Percentiles rank a stretch among this genome's conserved stretches.
These are phyloP conservation scores for Pulveroboletus sp. DNA, from an alignment of 768 basidiomycete species.

Conservation along the genomic window DNA sequence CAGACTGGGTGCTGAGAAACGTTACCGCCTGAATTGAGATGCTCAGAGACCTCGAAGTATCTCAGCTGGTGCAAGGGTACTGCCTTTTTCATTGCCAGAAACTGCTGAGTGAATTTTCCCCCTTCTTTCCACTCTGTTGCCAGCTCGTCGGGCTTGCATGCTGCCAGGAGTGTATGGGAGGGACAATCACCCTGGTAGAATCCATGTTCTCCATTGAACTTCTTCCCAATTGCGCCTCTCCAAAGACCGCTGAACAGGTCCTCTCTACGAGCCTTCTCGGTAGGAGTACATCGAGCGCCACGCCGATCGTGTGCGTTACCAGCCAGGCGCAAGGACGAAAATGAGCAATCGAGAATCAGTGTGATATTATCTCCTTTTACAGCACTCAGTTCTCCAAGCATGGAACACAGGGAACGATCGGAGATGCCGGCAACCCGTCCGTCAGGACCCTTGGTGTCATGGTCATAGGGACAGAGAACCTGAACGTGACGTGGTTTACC, in stretches of 20 bases:
- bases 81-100: constrained; percentile 46
- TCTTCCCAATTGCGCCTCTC: constrained; percentile 42
- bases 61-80: constrained; percentile 53
- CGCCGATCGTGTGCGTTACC: constrained; percentile 43
- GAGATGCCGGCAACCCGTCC: constrained; percentile 61
- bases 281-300: constrained; percentile 58
- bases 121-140: constrained; percentile 63
- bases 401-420: constrained; percentile 61
- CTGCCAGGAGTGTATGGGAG: constrained; percentile 56
- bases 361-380: constrained; percentile 71
- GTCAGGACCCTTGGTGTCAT: constrained; percentile 47
- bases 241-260: constrained; percentile 58
- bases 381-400: constrained; percentile 54
- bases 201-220: constrained; percentile 36
- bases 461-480: constrained; percentile 66
- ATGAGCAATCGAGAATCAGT: constrained; percentile 64
- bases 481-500: constrained; percentile 44
- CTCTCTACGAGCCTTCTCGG: constrained; percentile 49
- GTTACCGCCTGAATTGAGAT: constrained; percentile 37
- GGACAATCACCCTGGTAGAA: constrained; percentile 41
- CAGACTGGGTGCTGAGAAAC: constrained; percentile 47
- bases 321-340: constrained; percentile 42
- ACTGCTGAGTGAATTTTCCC: constrained; percentile 57
- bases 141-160: constrained; percentile 51
- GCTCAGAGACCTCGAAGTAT: constrained; percentile 46